phyloP scores from a whole-genome alignment of 345 rosid species.

The Conringia planisiliqua region DNA sequence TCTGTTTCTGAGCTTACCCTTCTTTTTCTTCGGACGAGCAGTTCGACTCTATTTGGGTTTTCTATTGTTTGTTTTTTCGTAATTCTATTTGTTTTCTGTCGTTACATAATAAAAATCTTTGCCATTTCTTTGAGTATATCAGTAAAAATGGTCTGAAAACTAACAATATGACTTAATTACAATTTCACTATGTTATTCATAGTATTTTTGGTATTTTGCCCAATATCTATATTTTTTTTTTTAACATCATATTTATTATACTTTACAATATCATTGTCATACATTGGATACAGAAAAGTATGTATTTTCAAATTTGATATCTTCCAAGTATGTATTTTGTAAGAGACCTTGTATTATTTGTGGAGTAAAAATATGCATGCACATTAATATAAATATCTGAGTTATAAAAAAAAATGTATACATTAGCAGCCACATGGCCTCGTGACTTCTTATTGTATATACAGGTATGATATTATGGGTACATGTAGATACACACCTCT shows the following conservation, averaged over 20 bases:
- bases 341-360: neutral
- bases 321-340: too few relatives aligned
- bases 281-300: too few relatives aligned
- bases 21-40: neutral
- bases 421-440: neutral
- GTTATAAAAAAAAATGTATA: neutral
- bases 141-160: neutral
- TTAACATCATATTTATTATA: too few relatives aligned
- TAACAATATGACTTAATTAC: neutral
- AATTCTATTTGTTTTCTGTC: neutral
- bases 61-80: neutral
- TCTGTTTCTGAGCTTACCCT: neutral
- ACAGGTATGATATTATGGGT: neutral
- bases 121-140: neutral
- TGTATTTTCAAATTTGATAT: too few relatives aligned
- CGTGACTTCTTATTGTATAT: constrained; percentile 4
- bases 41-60: neutral
- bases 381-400: neutral
- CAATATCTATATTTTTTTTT: too few relatives aligned
- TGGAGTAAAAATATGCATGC: neutral
- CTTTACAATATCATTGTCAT: too few relatives aligned
- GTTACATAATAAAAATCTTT: neutral
- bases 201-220: too few relatives aligned
- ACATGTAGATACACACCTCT: neutral
- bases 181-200: neutral